These are phyloP conservation scores for Coniosporium tulheliwenetii DNA, from an alignment of 2,329 filamentous ascomycete species.

Conservation along the genomic window DNA sequence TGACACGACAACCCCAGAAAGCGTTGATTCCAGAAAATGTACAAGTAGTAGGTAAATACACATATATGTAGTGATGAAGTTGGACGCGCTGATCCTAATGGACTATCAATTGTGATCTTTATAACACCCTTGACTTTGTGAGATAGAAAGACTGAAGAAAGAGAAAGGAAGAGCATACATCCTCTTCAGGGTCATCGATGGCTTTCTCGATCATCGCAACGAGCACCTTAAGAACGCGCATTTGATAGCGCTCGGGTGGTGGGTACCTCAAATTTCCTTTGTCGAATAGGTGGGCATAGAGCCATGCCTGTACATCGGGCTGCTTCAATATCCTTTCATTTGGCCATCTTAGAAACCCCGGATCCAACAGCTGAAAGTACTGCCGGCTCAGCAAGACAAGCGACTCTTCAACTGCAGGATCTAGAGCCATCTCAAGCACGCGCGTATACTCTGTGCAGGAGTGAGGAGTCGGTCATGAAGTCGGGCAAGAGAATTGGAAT, in stretches of 20 bases:
- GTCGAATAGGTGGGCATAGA: conserved; percentile 54
- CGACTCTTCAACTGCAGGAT: neutral
- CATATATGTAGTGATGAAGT: too few relatives aligned
- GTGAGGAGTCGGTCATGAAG: too few relatives aligned
- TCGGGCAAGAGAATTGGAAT: too few relatives aligned
- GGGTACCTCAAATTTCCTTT: conserved; percentile 36
- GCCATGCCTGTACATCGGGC: conserved; percentile 45
- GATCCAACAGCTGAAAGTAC: conserved; percentile 62
- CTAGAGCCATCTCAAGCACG: too few relatives aligned
- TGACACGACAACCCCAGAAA: too few relatives aligned
- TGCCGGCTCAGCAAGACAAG: conserved; percentile 47
- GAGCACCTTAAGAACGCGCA: conserved; percentile 59
- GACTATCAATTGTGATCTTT: too few relatives aligned
- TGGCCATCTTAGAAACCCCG: conserved; percentile 47
- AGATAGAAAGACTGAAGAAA: conserved; percentile 1
- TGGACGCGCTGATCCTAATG: too few relatives aligned
- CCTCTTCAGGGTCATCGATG: conserved; percentile 68
- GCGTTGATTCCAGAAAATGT: too few relatives aligned
- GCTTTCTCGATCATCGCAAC: conserved; percentile 53
- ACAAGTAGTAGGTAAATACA: too few relatives aligned
- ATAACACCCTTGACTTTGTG: too few relatives aligned
- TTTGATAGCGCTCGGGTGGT: conserved; percentile 54
- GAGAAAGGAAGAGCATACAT: conserved; percentile 47
- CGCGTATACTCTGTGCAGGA: too few relatives aligned
- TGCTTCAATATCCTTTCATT: conserved; percentile 40